Evolutionary conservation across 805 yeast species (phyloP).

Genomic region (Yarrowia sp.): DNA sequence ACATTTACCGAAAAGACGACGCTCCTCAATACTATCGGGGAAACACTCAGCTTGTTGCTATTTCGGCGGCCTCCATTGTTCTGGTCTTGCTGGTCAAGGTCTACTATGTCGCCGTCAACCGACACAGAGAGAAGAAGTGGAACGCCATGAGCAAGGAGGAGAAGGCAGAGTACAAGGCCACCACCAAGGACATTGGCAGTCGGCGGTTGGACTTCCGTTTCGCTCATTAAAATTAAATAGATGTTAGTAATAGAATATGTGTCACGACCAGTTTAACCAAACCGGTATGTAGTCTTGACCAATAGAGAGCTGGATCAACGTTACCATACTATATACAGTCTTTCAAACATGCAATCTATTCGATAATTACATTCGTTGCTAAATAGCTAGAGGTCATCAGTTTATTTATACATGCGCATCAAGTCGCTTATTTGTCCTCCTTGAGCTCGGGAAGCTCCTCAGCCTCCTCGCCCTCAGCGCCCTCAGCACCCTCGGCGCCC

Average conservation of each 20-base stretch:
- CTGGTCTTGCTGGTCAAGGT: slow-evolving; percentile 34
- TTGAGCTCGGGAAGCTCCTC: slow-evolving; percentile 27
- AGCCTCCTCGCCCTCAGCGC: slow-evolving; percentile 12
- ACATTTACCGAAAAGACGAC: slow-evolving; percentile 58
- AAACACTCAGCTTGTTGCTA: slow-evolving; percentile 40
- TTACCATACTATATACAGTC: no score
- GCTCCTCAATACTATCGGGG: slow-evolving; percentile 61
- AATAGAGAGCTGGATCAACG: no score
- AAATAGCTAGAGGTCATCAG: no score
- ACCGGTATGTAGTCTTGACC: no score
- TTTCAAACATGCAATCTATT: no score
- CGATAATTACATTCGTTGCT: no score
- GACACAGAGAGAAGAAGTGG: slow-evolving; percentile 49
- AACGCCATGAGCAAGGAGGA: slow-evolving; percentile 49
- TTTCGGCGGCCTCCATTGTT: slow-evolving; percentile 31
- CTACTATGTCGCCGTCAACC: slow-evolving; percentile 40
- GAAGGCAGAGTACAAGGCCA: slow-evolving; percentile 46
- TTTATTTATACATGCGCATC: slow-evolving; percentile 15
- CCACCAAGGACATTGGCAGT: slow-evolving; percentile 54
- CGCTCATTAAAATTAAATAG: slow-evolving; percentile 26
- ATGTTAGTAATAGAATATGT: not conserved
- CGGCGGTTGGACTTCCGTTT: slow-evolving; percentile 55
- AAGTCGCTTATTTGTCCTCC: slow-evolving; percentile 24
- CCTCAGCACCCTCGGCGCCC: slow-evolving; percentile 18
- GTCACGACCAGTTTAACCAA: no score